Percentiles rank a stretch among this genome's conserved stretches.
Conservation (phyloP, 306 rosid species). For the Urtica urens region DNA sequence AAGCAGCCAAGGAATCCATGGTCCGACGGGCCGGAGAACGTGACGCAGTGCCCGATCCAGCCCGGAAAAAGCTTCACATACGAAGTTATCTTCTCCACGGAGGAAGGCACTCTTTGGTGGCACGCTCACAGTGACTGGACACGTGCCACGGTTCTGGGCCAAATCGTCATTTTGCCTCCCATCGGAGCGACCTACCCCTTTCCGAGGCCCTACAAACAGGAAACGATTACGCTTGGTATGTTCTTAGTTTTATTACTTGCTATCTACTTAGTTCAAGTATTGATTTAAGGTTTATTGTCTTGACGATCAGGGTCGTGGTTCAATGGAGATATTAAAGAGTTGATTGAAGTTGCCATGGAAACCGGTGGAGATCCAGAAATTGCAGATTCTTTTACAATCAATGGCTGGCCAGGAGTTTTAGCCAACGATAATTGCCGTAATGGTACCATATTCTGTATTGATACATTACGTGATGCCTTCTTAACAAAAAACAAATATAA, state of each 20-base stretch:
- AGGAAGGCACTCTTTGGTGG: constrained; percentile 25
- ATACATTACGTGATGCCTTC: too few relatives aligned
- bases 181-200: constrained; percentile 10
- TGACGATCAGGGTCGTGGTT: constrained; percentile 21
- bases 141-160: constrained; percentile 17
- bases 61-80: constrained; percentile 6
- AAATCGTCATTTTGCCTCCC: constrained; percentile 4
- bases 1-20: constrained; percentile 21
- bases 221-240: constrained; percentile 10
- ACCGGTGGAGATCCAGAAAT: constrained; percentile 7
- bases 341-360: constrained; percentile 1
- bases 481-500: too few relatives aligned
- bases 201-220: constrained; percentile 2
- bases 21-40: constrained; percentile 19
- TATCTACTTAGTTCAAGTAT: background rate
- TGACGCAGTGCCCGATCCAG: constrained; percentile 22
- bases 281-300: background rate
- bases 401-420: constrained; percentile 20
- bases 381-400: constrained; percentile 18
- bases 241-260: background rate
- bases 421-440: constrained; percentile 16
- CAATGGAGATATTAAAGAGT: constrained; percentile 8
- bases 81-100: constrained; percentile 9
- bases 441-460: too few relatives aligned
- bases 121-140: constrained; percentile 22